Conservation (phyloP, 2,329 filamentous ascomycete genomes). For the Cephalotrichum gorgonifer region DNA sequence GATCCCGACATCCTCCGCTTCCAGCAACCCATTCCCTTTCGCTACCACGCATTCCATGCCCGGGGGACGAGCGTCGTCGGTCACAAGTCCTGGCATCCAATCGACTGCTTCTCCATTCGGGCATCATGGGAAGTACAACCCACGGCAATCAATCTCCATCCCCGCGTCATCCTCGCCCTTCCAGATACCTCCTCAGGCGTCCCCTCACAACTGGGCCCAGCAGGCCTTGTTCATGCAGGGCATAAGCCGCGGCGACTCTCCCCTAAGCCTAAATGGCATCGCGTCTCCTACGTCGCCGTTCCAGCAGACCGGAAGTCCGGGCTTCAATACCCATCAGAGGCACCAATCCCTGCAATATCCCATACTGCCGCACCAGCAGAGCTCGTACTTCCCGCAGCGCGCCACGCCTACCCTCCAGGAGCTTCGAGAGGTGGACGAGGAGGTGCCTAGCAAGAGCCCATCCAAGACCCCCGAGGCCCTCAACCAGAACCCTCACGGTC, state of each 20-base stretch:
- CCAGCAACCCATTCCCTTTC: slow-evolving; percentile 58
- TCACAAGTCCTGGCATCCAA: slow-evolving; percentile 51
- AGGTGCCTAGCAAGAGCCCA: slow-evolving; percentile 37
- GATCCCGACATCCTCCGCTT: slow-evolving; percentile 66
- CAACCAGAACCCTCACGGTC: slow-evolving; percentile 49
- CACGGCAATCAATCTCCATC: slow-evolving; percentile 62
- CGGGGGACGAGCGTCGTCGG: slow-evolving; percentile 42
- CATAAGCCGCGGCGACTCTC: slow-evolving; percentile 49
- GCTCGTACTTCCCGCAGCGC: slow-evolving; percentile 42
- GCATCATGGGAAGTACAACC: slow-evolving; percentile 50
- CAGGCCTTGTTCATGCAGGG: slow-evolving; percentile 46
- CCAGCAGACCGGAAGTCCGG: slow-evolving; percentile 24
- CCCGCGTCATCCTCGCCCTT: slow-evolving; percentile 56
- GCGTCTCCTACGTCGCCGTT: slow-evolving; percentile 58
- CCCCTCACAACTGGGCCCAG: slow-evolving; percentile 47
- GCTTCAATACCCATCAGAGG: slow-evolving; percentile 38
- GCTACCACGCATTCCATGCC: slow-evolving; percentile 39
- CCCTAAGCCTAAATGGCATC: slow-evolving; percentile 45
- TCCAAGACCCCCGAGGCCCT: slow-evolving; percentile 43
- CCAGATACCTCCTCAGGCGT: slow-evolving; percentile 53
- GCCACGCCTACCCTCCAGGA: slow-evolving; percentile 58
- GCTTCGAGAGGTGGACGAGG: slow-evolving; percentile 64
- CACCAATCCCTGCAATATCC: slow-evolving; percentile 51
- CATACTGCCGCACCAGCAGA: slow-evolving; percentile 44
- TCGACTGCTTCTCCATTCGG: slow-evolving; percentile 65